phyloP scores from a whole-genome alignment of 257 asterid genomes.

The Solanum neorickii region DNA sequence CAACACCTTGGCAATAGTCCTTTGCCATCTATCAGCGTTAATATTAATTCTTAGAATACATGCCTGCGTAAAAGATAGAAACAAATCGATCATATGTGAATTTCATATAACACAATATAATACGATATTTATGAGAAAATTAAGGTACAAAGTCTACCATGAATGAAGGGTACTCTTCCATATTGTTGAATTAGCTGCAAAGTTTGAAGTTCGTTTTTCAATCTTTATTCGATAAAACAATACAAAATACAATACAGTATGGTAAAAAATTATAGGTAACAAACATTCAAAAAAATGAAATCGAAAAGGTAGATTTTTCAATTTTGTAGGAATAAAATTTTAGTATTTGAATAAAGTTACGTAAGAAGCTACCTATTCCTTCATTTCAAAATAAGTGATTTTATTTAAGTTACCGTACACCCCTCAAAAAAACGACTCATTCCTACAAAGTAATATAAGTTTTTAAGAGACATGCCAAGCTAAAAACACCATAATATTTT shows the following conservation, averaged over 20 bases:
- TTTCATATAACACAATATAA: neutral
- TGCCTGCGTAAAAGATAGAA: neutral
- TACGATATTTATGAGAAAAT: neutral
- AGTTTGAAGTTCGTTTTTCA: neutral
- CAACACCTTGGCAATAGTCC: neutral
- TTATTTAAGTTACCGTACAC: neutral
- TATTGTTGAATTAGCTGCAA: neutral
- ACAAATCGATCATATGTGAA: neutral
- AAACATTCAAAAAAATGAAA: neutral
- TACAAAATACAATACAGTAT: no score
- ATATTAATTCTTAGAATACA: neutral
- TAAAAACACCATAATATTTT: neutral
- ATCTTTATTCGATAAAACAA: no score
- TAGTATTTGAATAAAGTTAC: neutral
- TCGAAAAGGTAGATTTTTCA: neutral
- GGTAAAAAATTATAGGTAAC: neutral
- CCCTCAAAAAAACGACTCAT: accelerated
- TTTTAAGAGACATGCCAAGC: accelerated
- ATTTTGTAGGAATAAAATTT: neutral
- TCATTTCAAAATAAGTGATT: no score
- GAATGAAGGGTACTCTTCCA: neutral
- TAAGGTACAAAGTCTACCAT: neutral
- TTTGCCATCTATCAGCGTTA: neutral
- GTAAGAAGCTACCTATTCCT: neutral
- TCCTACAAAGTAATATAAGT: neutral